Evolutionary conservation across 129 eudicot species (phyloP), one percentile per base, ranked within the genome.

Genomic region (Chrysanthemum makinoi): DNA sequence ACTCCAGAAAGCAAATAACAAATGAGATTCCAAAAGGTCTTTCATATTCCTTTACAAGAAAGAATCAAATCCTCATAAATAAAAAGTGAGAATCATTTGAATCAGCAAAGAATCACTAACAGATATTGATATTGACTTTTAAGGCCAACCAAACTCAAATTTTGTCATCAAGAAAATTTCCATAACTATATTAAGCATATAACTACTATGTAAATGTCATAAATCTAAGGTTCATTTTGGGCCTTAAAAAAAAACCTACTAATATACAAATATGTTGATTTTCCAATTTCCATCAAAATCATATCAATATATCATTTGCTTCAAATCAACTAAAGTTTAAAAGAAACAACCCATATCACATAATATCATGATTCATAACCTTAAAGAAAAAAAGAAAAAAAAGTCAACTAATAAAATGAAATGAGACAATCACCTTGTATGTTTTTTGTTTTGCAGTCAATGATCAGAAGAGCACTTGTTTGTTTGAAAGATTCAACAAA

Each of bases 81-180:
- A 50, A 76, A 75, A 76, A 26, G 75, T 28, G 56, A 35, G 80
- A 76, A 76, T 76, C 64, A 48, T 67, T 3, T 28, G 15, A 57
- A 44, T 17, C 65, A 74, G 43, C 56, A 53, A 52, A 17, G 78
- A 64, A 28, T 73, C 33, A 11, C 11, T 12, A 26, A 20, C 52
- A 73, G 62, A 73, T 10, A 16, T 8, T 10, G 24, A 65, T 65
- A 15, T 43, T 44, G 53, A 44, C 72, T 68, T 68, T 68, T 68
- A 26, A 16, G 51, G 60, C 15, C 48, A 68, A 66, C 18, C 33
- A 49, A 52, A 44, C 6, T 35, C 15, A 50, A 49, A 50, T 24
- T 67, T 16, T 22, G 43, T n/a, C 13, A 7, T 39, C 46, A 39
- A 39, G 46, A 39, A 39, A 39, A 7, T 39, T 39, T 39, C 46